phyloP scores from a whole-genome alignment of 2,329 filamentous ascomycete genomes.

The Talaromyces albobiverticillius region DNA sequence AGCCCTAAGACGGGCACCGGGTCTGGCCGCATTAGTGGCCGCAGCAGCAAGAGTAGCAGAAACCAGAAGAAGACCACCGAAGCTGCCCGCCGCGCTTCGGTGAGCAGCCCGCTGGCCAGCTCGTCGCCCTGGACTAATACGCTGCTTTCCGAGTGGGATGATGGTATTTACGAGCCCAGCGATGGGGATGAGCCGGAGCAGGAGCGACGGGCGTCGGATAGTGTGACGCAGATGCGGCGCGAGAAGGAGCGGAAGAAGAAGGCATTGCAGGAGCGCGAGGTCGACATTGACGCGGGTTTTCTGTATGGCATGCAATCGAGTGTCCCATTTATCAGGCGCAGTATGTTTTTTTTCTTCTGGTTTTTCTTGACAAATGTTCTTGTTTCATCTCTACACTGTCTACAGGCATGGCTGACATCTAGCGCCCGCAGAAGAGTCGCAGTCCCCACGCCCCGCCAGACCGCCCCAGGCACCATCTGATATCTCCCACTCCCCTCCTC shows the following conservation, averaged over 20 bases:
- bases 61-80: constrained; percentile 1
- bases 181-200: constrained; percentile 34
- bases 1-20: constrained; percentile 27
- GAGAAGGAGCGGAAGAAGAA: constrained; percentile 14
- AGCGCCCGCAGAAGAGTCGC: constrained; percentile 31
- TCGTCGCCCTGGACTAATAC: constrained; percentile 22
- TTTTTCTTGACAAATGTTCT: no score
- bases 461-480: neutral
- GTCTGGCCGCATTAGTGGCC: constrained; percentile 57
- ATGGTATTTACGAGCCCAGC: constrained; percentile 26
- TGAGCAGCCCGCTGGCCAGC: constrained; percentile 19
- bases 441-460: neutral
- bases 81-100: constrained; percentile 36
- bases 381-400: no score
- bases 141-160: constrained; percentile 24
- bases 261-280: constrained; percentile 22
- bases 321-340: constrained; percentile 42
- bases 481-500: neutral
- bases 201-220: constrained; percentile 33
- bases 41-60: constrained; percentile 52
- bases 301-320: constrained; percentile 47
- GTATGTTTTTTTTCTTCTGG: neutral
- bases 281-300: constrained; percentile 31
- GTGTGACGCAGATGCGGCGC: constrained; percentile 22
- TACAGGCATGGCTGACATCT: neutral